These are phyloP conservation scores for Vitis labrusca DNA, from an alignment of 164 flowering plant genomes.

Conservation along the genomic window DNA sequence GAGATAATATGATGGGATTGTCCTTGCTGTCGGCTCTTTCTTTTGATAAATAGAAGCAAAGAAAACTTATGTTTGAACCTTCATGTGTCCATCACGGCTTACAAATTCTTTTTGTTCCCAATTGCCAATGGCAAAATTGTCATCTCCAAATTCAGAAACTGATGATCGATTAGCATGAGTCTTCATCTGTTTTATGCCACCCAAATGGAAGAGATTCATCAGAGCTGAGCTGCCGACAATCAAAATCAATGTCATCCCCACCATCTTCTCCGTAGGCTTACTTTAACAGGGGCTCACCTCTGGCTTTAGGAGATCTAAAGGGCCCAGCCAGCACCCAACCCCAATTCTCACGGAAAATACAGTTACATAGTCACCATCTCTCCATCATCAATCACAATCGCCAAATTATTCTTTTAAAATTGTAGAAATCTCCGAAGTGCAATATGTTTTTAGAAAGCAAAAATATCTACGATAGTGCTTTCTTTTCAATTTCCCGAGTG, in stretches of 20 bases:
- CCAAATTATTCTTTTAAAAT: no score
- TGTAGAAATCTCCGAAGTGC: no score
- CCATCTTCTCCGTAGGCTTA: conserved; percentile 96
- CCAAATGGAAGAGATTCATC: conserved; percentile 63
- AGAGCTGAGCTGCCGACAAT: conserved; percentile 92
- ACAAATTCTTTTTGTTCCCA: conserved; percentile 89
- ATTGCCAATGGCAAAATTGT: conserved; percentile 82
- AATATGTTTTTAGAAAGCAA: no score
- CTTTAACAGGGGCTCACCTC: conserved; percentile 92
- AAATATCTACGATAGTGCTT: no score
- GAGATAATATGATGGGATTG: no score
- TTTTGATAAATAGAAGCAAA: conserved; percentile 95
- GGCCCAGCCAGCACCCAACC: no score
- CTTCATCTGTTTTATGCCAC: conserved; percentile 76
- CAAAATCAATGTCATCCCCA: conserved; percentile 95
- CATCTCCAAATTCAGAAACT: conserved; percentile 96
- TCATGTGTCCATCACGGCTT: conserved; percentile 91
- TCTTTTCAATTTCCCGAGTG: no score
- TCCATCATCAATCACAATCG: no score
- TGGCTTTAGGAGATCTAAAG: conserved; percentile 49
- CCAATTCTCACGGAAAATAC: no score
- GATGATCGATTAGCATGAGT: conserved; percentile 64
- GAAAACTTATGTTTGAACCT: conserved; percentile 76
- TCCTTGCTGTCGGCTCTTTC: conserved; percentile 74
- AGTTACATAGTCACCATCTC: no score